phyloP scores from a whole-genome alignment of 257 asterid genomes.

The Forsythia suspensa region DNA sequence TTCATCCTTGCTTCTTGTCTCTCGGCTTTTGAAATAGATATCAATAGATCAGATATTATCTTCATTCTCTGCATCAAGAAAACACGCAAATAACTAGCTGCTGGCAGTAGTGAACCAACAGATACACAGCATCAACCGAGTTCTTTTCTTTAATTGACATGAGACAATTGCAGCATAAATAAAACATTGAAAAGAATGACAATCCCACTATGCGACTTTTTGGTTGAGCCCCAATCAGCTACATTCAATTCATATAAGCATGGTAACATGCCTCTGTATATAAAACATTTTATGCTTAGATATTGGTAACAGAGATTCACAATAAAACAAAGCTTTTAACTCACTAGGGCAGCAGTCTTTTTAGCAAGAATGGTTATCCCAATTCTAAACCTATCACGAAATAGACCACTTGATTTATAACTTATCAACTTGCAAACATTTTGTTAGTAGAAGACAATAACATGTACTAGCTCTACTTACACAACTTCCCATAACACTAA shows the following conservation, averaged over 20 bases:
- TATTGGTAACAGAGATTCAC: neutral
- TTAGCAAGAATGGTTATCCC: neutral
- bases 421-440: neutral
- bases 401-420: neutral
- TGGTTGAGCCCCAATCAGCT: neutral
- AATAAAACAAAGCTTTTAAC: conserved; percentile 3
- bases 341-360: neutral
- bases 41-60: conserved; percentile 81
- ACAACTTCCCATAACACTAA: neutral
- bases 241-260: neutral
- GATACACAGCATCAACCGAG: conserved; percentile 12
- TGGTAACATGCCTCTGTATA: neutral
- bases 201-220: conserved; percentile 6
- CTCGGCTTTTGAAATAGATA: conserved; percentile 95
- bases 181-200: neutral
- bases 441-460: neutral
- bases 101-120: conserved; percentile 23
- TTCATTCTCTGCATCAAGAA: conserved; percentile 71
- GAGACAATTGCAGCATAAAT: conserved; percentile 4
- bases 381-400: conserved; percentile 7
- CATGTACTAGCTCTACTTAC: neutral
- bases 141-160: neutral
- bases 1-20: conserved; percentile 96
- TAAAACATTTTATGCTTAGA: neutral
- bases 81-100: conserved; percentile 19